phyloP scores from a whole-genome alignment of 192 early-diverging fungal genomes.

The Geranomyces variabilis region DNA sequence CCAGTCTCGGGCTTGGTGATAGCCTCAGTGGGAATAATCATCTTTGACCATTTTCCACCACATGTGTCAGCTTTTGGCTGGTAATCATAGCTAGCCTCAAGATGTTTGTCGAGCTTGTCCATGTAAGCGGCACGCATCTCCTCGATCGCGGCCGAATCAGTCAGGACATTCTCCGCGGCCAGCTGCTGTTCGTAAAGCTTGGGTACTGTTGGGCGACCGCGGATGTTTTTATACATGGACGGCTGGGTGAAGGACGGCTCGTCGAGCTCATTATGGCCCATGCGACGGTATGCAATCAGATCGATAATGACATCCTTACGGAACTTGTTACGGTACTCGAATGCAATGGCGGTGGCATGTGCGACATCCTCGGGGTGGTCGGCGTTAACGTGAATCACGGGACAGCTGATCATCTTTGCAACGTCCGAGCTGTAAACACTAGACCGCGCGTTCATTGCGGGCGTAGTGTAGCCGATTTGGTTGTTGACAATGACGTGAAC shows the following conservation, averaged over 20 bases:
- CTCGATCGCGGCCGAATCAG: slow-evolving; percentile 48
- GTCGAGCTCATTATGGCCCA: slow-evolving; percentile 98
- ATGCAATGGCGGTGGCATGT: slow-evolving; percentile 78
- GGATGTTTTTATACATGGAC: slow-evolving; percentile 93
- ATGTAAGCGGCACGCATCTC: slow-evolving; percentile 63
- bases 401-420: slow-evolving; percentile 95
- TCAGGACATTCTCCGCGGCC: slow-evolving; percentile 35
- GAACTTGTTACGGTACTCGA: slow-evolving; percentile 92
- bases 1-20: slow-evolving; percentile 50
- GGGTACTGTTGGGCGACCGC: slow-evolving; percentile 81
- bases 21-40: slow-evolving; percentile 67
- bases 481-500: slow-evolving; percentile 99
- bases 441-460: slow-evolving; percentile 89
- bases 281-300: slow-evolving; percentile 91
- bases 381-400: slow-evolving; percentile 96
- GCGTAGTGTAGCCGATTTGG: slow-evolving; percentile 96
- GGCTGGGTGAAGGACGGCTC: slow-evolving; percentile 97
- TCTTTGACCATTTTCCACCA: slow-evolving; percentile 78
- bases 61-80: slow-evolving; percentile 63
- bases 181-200: slow-evolving; percentile 83
- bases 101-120: slow-evolving; percentile 59
- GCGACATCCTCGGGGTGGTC: slow-evolving; percentile 93
- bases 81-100: slow-evolving; percentile 64
- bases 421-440: slow-evolving; percentile 91
- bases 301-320: slow-evolving; percentile 95